These are phyloP conservation scores for Cornus florida DNA, from an alignment of 148 eudicot genomes.

Conservation along the genomic window DNA sequence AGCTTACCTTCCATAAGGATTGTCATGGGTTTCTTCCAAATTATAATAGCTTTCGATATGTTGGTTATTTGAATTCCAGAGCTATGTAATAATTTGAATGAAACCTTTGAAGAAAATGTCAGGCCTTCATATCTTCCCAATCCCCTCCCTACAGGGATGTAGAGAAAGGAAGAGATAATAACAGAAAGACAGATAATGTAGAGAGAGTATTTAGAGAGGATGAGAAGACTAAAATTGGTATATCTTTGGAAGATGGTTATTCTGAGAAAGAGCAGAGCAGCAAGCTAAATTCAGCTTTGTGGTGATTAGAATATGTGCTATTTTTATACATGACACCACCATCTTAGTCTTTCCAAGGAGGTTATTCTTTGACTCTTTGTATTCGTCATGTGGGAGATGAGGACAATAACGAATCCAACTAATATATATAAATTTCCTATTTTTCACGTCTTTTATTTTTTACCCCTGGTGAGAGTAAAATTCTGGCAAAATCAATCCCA, in stretches of 20 bases:
- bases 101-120: background rate
- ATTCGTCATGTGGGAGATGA: too few species aligned
- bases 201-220: background rate
- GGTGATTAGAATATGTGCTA: conserved; percentile 5
- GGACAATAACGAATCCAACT: conserved; percentile 12
- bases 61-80: background rate
- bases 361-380: too few species aligned
- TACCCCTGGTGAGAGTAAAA: too few species aligned
- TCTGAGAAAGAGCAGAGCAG: background rate
- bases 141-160: background rate
- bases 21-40: background rate
- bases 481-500: too few species aligned
- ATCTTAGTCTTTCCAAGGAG: background rate
- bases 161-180: background rate
- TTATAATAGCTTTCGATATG: background rate
- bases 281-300: background rate
- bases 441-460: too few species aligned
- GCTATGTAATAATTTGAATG: background rate
- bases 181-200: background rate
- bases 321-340: background rate
- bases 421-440: background rate
- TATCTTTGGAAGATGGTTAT: background rate
- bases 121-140: conserved; percentile 1
- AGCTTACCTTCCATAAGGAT: conserved; percentile 38
- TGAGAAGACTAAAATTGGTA: conserved; percentile 6